Evolutionary conservation across 192 early-diverging fungal genomes (phyloP), one percentile per base, ranked within the genome.

Genomic region (Linnemannia schmuckeri): DNA sequence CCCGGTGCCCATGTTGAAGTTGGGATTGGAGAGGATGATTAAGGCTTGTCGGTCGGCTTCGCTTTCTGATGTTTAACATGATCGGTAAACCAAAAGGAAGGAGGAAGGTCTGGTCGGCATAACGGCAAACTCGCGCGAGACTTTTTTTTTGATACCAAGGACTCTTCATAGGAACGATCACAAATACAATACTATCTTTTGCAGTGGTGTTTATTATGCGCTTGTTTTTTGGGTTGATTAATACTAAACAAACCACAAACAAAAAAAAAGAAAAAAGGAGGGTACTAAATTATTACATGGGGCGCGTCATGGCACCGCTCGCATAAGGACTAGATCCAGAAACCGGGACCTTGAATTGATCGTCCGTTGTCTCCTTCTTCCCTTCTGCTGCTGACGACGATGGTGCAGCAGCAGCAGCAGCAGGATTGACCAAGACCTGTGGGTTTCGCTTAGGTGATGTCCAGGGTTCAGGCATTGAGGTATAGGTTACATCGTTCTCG

Each of bases 21-120:
- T 89, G 37, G 93, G 89, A 0, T 75, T 96, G 18, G 75, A 89
- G 46, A 88, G 94, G 30, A 73, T 95, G 52, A 74, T 77, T 12
- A 75, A 74, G 66, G 89, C 79, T 27, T 85, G 77, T 30, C 78
- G 37, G 40, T 77, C 17, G 47, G 82, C 49, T 22, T 76, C 20
- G 15, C 68, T 37, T 2, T 38, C 72, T 52, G 17, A 30, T 12
- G 38, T 9, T 10, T 41, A 35, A 47, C n/a, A n/a, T 38, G 24
- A 24, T 9, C 15, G 30, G 22, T 46, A 18, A 40, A 47, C 13
- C 22, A 15, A 17, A 6, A 47, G 8, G 7, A 9, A 47, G 38
- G 66, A 30, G 47, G 44, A 27, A 42, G 20, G 8, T 24, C 71
- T 72, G n/a, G n/a, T n/a, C n/a, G n/a, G n/a, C n/a, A n/a, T n/a